These are phyloP conservation scores for Malassezia globosa DNA, from an alignment of 1,284 basidiomycete species.

Conservation along the genomic window DNA sequence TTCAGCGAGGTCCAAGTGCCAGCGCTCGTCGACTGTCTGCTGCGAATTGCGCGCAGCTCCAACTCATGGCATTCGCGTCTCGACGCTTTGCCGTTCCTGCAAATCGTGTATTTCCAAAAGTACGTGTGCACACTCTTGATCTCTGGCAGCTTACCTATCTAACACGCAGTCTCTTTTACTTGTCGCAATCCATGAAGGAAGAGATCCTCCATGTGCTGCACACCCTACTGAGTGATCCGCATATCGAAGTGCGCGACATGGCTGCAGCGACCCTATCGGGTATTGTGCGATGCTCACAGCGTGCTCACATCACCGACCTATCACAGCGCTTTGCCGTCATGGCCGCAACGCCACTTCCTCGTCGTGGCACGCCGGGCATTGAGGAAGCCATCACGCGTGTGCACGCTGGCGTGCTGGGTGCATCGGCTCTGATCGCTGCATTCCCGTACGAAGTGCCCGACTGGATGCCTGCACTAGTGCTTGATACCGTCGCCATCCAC, in stretches of 20 bases:
- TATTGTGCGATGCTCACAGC: conserved; percentile 81
- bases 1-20: conserved; percentile 26
- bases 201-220: conserved; percentile 34
- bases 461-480: conserved; percentile 68
- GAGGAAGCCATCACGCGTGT: conserved; percentile 62
- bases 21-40: conserved; percentile 25
- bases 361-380: conserved; percentile 56
- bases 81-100: conserved; percentile 37
- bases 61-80: conserved; percentile 40
- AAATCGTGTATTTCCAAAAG: conserved; percentile 46
- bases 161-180: conserved; percentile 39
- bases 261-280: conserved; percentile 60
- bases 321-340: conserved; percentile 29
- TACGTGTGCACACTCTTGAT: conserved; percentile 1
- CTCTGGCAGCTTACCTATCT: no score
- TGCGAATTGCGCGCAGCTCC: conserved; percentile 27
- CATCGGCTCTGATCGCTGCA: conserved; percentile 65
- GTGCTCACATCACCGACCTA: conserved; percentile 71
- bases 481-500: conserved; percentile 57
- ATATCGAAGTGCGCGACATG: conserved; percentile 45
- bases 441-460: conserved; percentile 74
- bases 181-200: conserved; percentile 18
- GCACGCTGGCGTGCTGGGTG: conserved; percentile 79
- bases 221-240: conserved; percentile 32
- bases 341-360: conserved; percentile 51